Evolutionary conservation across 257 asterid genomes (phyloP), one percentile per base, ranked within the genome.

Genomic region (Fraxinus excelsior): DNA sequence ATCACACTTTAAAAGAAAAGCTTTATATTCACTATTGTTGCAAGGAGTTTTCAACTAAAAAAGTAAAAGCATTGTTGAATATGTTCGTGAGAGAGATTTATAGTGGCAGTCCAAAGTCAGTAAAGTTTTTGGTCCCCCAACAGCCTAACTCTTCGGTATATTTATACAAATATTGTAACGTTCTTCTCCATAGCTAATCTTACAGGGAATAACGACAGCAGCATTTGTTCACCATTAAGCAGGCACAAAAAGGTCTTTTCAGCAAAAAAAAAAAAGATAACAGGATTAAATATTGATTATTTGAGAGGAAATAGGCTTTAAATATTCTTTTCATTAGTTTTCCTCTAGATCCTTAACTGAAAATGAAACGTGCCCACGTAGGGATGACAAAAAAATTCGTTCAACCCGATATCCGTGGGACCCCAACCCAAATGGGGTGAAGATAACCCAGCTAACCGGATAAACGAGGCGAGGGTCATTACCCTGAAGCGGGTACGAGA

Each of bases 51-150:
- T 85, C 87, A 86, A 85, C 75, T 37, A 35, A 77, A 79, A 79
- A 86, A 84, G 85, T 82, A 84, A 84, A 79, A 86, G 89, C 84
- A 58, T 74, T 60, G 82, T 88, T 84, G 87, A 88, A 88, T 88
- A 81, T n/a, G n/a, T n/a, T n/a, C n/a, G n/a, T n/a, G n/a, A n/a
- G n/a, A n/a, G n/a, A n/a, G n/a, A n/a, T 26, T 66, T 70, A 42
- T 78, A 84, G 90, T 86, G 92, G 87, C 84, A 80, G 65, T 80
- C 84, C 75, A 35, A 80, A 80, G 70, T 82, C 76, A 64, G 49
- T 28, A 69, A 67, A 38, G 51, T 56, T 70, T 81, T 78, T 83
- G 89, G 88, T 81, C 87, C 88, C 86, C 88, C 86, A 78, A 64
- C 76, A 23, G 38, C 81, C 67, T 40, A 76, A 73, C 79, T 76